Evolutionary conservation across 2,329 filamentous ascomycete species (phyloP).

Genomic region (Exophiala sp.): DNA sequence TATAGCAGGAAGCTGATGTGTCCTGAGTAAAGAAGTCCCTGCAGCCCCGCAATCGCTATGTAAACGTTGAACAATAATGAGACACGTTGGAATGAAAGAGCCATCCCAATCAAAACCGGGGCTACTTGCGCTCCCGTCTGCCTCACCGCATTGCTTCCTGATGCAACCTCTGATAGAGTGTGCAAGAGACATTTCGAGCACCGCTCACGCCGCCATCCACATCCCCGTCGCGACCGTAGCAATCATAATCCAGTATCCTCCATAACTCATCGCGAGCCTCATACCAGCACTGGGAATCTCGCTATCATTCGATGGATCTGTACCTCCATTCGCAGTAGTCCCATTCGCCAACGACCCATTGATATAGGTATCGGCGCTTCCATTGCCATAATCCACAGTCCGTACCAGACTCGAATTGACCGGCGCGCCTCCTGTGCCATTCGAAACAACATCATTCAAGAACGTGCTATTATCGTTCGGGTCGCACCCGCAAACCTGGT

Average conservation of each 20-base stretch:
- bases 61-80: background rate
- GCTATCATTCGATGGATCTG: slow-evolving; percentile 29
- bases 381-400: slow-evolving; percentile 40
- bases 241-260: slow-evolving; percentile 43
- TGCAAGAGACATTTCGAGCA: too few relatives aligned
- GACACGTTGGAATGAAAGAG: background rate
- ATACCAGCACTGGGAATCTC: slow-evolving; percentile 21
- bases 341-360: slow-evolving; percentile 47
- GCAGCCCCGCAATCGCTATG: background rate
- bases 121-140: too few relatives aligned
- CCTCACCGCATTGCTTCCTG: background rate
- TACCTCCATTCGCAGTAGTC: slow-evolving; percentile 36
- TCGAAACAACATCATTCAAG: slow-evolving; percentile 41
- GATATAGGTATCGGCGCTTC: slow-evolving; percentile 44
- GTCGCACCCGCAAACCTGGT: slow-evolving; percentile 57
- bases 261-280: slow-evolving; percentile 31
- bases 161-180: too few relatives aligned
- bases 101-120: too few relatives aligned
- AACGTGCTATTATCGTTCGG: slow-evolving; percentile 44
- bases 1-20: too few relatives aligned
- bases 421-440: slow-evolving; percentile 34
- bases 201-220: slow-evolving; percentile 16
- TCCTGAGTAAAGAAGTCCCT: too few relatives aligned
- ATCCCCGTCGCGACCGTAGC: slow-evolving; percentile 32
- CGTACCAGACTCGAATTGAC: slow-evolving; percentile 39